Conservation (phyloP, 352 stramenopile species). For the Globisporangium spinosum region DNA sequence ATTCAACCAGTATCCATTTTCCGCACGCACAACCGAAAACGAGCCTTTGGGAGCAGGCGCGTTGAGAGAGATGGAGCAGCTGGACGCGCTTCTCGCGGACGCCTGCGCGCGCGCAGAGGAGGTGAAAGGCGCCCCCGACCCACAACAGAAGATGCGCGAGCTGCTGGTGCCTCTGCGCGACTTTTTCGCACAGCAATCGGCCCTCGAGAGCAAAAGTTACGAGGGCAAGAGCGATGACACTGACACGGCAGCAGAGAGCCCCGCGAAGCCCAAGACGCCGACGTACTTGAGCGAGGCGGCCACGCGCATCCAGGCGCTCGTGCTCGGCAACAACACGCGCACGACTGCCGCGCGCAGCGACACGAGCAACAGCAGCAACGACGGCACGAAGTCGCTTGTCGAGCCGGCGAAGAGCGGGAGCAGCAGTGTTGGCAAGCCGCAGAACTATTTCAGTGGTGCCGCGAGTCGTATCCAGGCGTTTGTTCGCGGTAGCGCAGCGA, state of each 20-base stretch:
- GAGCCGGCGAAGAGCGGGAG: conserved; percentile 15
- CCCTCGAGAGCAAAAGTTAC: background rate
- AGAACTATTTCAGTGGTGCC: conserved; percentile 35
- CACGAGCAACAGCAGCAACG: conserved; percentile 20
- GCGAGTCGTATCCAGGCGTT: conserved; percentile 35
- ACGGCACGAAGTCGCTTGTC: conserved; percentile 14
- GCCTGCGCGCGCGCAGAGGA: conserved; percentile 42
- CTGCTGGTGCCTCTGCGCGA: conserved; percentile 52
- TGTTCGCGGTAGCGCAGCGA: conserved; percentile 21
- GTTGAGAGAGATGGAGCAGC: conserved; percentile 37
- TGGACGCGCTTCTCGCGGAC: conserved; percentile 56
- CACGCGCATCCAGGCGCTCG: conserved; percentile 36
- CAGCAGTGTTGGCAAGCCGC: conserved; percentile 19
- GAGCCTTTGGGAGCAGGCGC: background rate
- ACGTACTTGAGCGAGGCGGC: conserved; percentile 32
- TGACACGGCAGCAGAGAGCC: background rate
- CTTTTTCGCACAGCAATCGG: conserved; percentile 32
- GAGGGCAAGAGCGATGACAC: background rate
- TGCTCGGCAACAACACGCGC: conserved; percentile 17
- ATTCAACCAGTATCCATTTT: conserved; percentile 3
- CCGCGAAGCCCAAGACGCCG: conserved; percentile 11
- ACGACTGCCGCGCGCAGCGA: conserved; percentile 14
- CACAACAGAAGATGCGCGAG: conserved; percentile 33
- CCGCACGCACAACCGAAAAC: conserved; percentile 1
- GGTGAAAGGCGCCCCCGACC: conserved; percentile 34